Base-by-base conservation (phyloP, 2,329 filamentous ascomycete species). In the Aureobasidium mangrovei region DNA sequence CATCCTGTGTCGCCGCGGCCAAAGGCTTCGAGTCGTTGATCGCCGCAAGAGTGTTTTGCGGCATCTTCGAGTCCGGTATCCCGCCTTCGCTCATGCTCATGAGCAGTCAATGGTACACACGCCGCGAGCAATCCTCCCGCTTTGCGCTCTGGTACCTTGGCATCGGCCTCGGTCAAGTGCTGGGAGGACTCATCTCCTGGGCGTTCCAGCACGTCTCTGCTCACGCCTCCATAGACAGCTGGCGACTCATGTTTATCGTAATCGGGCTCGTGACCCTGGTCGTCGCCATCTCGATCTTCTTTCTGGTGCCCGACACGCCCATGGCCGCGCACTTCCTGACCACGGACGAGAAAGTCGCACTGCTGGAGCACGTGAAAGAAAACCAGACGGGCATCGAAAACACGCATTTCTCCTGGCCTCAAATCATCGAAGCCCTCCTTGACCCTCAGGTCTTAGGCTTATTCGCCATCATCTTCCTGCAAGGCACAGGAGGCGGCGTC, bases 151-250 rank as follows among this genome's bases (percentile, higher is more conserved):
- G 69, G 71, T 84, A 85, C 65, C 85, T 84, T 80, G 87, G 86
- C 81, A 86, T 86, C 63, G 84, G 84, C 2, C 76, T 73, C 1
- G 84, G 87, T 62, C 84, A 86, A 62, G 82, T 87, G 45, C 79
- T 86, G 3, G 84, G 84, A 32, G 84, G 83, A 3, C 74, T 87
- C 1, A 72, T 86, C 0, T 83, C 83, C 1, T 80, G 77, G 58
- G 74, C 63, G 44, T 68, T 71, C 60, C 63, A 64, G 39, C 61
- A 66, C 29, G 65, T 66, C 47, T 18, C 18, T 18, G 56, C 57
- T 2, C 43, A 47, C n/a, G 18, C 56, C 28, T 38, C 42, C 7
- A 55, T 62, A 9, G 36, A 56, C 35, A 57, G 61, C 28, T 63
- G 61, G 61, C 42, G 58, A n/a, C 59, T 61, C 32, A 60, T 60